These are phyloP conservation scores for Gossypium longicalyx DNA, from an alignment of 345 rosid genomes.

Conservation along the genomic window DNA sequence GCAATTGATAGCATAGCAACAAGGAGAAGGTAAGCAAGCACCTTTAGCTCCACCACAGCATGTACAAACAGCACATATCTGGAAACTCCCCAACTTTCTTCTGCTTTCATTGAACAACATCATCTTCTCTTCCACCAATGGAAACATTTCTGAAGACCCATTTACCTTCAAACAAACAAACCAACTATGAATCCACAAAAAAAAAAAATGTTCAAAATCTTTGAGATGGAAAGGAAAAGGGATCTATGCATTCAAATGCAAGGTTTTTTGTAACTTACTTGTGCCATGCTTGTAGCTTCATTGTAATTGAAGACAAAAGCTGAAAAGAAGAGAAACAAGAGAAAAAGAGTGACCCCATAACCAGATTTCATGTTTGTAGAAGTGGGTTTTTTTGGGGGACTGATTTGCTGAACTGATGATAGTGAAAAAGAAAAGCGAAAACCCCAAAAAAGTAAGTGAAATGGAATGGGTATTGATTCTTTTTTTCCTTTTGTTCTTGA, in stretches of 20 bases:
- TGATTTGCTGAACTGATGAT: slow-evolving; percentile 4
- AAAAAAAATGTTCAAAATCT: background rate
- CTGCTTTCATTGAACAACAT: slow-evolving; percentile 36
- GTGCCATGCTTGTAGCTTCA: slow-evolving; percentile 24
- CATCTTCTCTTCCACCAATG: slow-evolving; percentile 47
- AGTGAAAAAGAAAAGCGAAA: background rate
- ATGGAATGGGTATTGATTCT: background rate
- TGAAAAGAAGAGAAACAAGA: slow-evolving; percentile 29
- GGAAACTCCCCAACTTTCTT: too few species aligned
- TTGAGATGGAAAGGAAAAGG: slow-evolving; percentile 1
- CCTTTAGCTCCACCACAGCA: slow-evolving; percentile 64
- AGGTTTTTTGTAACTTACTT: slow-evolving; percentile 31
- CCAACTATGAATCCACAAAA: slow-evolving; percentile 23
- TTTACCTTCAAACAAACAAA: slow-evolving; percentile 36
- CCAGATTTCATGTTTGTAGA: slow-evolving; percentile 14
- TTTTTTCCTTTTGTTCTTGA: background rate
- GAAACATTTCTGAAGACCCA: slow-evolving; percentile 48
- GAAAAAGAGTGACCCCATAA: slow-evolving; percentile 15
- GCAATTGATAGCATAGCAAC: slow-evolving; percentile 97
- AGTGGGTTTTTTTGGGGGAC: background rate
- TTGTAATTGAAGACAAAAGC: slow-evolving; percentile 22
- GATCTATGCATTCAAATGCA: slow-evolving; percentile 18
- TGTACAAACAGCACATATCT: too few species aligned
- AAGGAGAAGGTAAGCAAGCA: slow-evolving; percentile 76
- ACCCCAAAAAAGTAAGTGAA: background rate